phyloP scores from a whole-genome alignment of 352 stramenopile genomes.

The Pythium vanterpoolii region DNA sequence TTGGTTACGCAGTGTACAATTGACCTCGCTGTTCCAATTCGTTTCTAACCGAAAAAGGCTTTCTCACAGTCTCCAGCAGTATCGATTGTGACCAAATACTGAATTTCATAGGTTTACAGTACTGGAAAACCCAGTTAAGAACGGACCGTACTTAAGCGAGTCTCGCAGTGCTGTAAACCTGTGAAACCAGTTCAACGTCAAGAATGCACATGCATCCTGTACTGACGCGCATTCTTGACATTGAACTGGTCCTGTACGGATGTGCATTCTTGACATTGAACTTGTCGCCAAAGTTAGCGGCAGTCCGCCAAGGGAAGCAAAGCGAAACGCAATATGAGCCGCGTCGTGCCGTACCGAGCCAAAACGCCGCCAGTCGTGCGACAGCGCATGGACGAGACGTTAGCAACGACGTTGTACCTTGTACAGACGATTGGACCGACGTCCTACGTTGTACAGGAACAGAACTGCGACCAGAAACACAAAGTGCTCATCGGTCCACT shows the following conservation, averaged over 20 bases:
- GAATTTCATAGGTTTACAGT: background rate
- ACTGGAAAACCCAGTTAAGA: background rate
- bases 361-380: constrained; percentile 50
- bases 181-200: no score
- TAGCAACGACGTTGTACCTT: constrained; percentile 72
- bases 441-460: constrained; percentile 81
- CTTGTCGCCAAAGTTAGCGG: background rate
- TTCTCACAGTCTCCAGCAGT: no score
- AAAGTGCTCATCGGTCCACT: constrained; percentile 74
- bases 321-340: constrained; percentile 40
- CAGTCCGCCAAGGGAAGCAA: background rate
- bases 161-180: no score
- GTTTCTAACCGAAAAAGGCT: background rate
- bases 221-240: background rate
- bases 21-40: background rate
- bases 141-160: background rate
- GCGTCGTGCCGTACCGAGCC: constrained; percentile 54
- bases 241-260: constrained; percentile 1
- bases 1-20: no score
- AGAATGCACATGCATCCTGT: no score
- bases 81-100: no score
- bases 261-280: background rate
- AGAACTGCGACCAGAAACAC: constrained; percentile 66
- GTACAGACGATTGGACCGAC: constrained; percentile 76
- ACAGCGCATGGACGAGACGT: constrained; percentile 62